Base-by-base conservation (phyloP, 129 eudicot species). In the Flaveria trinervia region DNA sequence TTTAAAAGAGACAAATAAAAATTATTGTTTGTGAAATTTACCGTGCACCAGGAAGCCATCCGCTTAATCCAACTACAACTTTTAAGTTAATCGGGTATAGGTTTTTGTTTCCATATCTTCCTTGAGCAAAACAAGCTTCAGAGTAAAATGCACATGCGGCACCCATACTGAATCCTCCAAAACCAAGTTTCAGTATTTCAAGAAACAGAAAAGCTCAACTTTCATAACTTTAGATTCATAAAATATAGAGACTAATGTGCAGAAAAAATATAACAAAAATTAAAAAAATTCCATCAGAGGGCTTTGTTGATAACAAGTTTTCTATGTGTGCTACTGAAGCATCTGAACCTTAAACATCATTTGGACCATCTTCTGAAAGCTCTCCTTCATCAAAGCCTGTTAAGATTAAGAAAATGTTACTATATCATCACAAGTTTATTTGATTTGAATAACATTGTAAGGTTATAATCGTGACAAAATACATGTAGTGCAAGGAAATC, bases 161-260 rank as follows among this genome's bases (percentile, higher is more conserved):
- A 66, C 99, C 99, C 94, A 87, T 95, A 77, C 99, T 92, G 84
- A 95, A 95, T 71, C 99, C 99, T 65, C 96, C 99, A 52, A 95
- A 86, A 68, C 97, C 99, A 72, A 95, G 97, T 82, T 92, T 89
- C 45, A 92, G 97, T 95, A 92, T 87, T 44, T 16, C 23, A 61
- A 50, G 17, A 68, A 66, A 57, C 52, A 56, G 11, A 25, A 62
- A 25, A 0, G 5, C 8, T 17, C 3, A 8, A 20, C 12, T 5
- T 20, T 66, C 9, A 43, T 25, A 52, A 43, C 3, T 51, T 48
- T 62, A 28, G n/a, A 65, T 68, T 17, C 50, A 20, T 41, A 72
- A 51, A n/a, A 26, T 3, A 30, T 62, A 0, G 0, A 73, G 14
- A 16, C 15, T 18, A 73, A 44, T 54, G 51, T 55, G 20, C 49